phyloP scores from a whole-genome alignment of 176 grass and related monocot species.

The Hyparrhenia diplandra region DNA sequence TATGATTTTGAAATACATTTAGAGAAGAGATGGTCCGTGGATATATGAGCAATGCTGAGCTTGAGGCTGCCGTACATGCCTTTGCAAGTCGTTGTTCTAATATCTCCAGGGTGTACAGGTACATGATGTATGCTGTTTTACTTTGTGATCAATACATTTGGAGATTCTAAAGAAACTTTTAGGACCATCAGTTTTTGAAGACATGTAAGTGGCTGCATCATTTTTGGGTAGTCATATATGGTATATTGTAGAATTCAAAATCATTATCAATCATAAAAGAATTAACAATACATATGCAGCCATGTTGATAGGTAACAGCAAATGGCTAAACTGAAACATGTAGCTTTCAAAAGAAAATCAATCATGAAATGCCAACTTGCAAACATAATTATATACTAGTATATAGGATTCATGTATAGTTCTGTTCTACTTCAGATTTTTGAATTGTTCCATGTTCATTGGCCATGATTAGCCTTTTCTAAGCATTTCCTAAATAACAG shows the following conservation, averaged over 20 bases:
- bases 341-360: not conserved
- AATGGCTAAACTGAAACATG: not conserved
- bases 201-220: not conserved
- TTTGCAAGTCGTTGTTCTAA: conserved; percentile 66
- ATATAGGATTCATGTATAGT: not conserved
- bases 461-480: not conserved
- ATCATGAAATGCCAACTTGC: not conserved
- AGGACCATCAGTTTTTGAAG: conserved; percentile 16
- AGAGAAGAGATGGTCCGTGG: conserved; percentile 61
- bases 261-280: not conserved
- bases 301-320: not conserved
- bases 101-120: conserved; percentile 90
- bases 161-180: not conserved
- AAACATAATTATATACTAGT: not conserved
- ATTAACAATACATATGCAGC: not conserved
- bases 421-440: not conserved
- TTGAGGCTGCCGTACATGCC: conserved; percentile 52
- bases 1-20: conserved; percentile 19
- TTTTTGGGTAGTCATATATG: not conserved
- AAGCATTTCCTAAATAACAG: not conserved
- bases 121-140: conserved; percentile 31
- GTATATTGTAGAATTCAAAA: conserved; percentile 8
- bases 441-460: not conserved
- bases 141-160: not conserved
- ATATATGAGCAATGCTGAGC: conserved; percentile 78